A percentile compares a stretch with the other conserved stretches of the same genome.
These are phyloP conservation scores for Torulaspora franciscae DNA, from an alignment of 805 yeast species.

Conservation along the genomic window DNA sequence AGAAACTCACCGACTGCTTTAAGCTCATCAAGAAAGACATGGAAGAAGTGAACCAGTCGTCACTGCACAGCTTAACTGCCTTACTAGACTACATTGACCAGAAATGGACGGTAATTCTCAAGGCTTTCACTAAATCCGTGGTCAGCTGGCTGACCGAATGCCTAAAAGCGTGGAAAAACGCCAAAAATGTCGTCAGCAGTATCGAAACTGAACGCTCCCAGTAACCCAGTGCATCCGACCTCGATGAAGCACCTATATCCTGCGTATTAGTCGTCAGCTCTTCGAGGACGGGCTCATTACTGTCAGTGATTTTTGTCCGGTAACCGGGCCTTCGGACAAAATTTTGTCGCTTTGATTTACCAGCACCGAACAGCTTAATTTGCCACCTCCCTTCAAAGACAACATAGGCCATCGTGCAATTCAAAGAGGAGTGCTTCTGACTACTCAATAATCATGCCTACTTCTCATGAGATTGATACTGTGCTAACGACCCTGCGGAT, in stretches of 20 bases:
- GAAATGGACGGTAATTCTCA: constrained; percentile 32
- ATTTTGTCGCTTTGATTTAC: too few relatives aligned
- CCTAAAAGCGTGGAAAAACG: constrained; percentile 39
- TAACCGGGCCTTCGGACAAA: constrained; percentile 1
- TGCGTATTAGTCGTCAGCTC: too few relatives aligned
- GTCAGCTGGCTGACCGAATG: constrained; percentile 38
- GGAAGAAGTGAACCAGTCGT: constrained; percentile 34
- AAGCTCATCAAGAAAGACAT: constrained; percentile 37
- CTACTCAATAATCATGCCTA: constrained; percentile 6
- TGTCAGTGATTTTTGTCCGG: neutral
- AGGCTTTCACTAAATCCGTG: constrained; percentile 33
- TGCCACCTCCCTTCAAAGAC: constrained; percentile 12
- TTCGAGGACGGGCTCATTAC: neutral
- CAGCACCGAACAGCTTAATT: neutral
- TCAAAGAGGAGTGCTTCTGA: neutral
- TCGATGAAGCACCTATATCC: neutral
- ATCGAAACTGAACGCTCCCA: constrained; percentile 1
- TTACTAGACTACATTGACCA: constrained; percentile 27
- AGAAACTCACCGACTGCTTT: constrained; percentile 39
- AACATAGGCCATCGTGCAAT: neutral
- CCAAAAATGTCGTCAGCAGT: constrained; percentile 21
- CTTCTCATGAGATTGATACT: constrained; percentile 28
- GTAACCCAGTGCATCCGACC: neutral
- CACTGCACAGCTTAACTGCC: constrained; percentile 30
- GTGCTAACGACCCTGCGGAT: constrained; percentile 48